Conservation (phyloP, 1,139 yeast genomes). For the Candida albicans region DNA sequence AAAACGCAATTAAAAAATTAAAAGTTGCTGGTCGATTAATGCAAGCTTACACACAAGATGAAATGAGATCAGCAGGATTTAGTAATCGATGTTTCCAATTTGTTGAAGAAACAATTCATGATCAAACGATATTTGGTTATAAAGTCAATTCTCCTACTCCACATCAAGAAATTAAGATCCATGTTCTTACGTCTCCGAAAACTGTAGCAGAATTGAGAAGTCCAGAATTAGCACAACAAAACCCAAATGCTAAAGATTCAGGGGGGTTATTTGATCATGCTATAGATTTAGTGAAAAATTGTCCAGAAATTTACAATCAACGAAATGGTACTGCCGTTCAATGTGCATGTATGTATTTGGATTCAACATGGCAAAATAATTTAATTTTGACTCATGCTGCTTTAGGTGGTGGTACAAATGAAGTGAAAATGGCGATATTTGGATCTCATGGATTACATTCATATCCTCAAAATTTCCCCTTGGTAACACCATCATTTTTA, state of each 20-base stretch:
- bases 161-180: slow-evolving; percentile 74
- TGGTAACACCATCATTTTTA: slow-evolving; percentile 63
- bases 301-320: slow-evolving; percentile 29
- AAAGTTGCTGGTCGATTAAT: slow-evolving; percentile 85
- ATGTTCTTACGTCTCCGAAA: slow-evolving; percentile 64
- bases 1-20: slow-evolving; percentile 72
- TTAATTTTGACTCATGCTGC: slow-evolving; percentile 90
- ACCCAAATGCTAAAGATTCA: slow-evolving; percentile 63
- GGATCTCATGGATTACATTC: slow-evolving; percentile 92
- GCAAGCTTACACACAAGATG: slow-evolving; percentile 94
- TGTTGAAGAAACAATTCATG: slow-evolving; percentile 55
- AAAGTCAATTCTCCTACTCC: slow-evolving; percentile 32
- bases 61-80: slow-evolving; percentile 76
- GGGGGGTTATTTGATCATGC: slow-evolving; percentile 84
- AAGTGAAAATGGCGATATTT: slow-evolving; percentile 78
- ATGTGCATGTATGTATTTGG: slow-evolving; percentile 83
- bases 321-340: slow-evolving; percentile 50
- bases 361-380: slow-evolving; percentile 77
- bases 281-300: slow-evolving; percentile 56
- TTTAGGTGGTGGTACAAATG: slow-evolving; percentile 80
- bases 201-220: slow-evolving; percentile 73
- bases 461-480: slow-evolving; percentile 82
- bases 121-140: slow-evolving; percentile 40
- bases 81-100: slow-evolving; percentile 81
- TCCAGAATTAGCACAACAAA: slow-evolving; percentile 86